These are phyloP conservation scores for Choiromyces venosus DNA, from an alignment of 495 filamentous ascomycete species.

Conservation along the genomic window DNA sequence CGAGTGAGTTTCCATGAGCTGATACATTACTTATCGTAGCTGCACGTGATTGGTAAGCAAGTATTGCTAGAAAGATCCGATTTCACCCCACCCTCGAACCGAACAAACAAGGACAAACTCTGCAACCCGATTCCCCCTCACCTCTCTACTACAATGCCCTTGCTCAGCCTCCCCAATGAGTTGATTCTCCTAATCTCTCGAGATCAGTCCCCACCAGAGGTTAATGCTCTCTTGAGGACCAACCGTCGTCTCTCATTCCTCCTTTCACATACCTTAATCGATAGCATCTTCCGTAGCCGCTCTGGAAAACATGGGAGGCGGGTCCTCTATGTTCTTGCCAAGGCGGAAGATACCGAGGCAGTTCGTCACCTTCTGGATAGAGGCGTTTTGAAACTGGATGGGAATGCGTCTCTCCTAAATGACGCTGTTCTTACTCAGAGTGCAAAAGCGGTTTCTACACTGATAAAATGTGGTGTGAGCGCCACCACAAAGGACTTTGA, in stretches of 20 bases:
- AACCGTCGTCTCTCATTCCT: background rate
- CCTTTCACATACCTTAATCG: background rate
- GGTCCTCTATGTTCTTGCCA: background rate
- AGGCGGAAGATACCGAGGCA: background rate
- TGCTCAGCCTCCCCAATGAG: background rate
- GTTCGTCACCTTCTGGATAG: background rate
- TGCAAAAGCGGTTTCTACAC: background rate
- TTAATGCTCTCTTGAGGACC: background rate
- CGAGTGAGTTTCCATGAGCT: background rate
- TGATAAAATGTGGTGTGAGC: background rate
- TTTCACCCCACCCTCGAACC: too few relatives aligned
- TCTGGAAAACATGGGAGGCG: background rate
- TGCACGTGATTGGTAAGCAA: background rate
- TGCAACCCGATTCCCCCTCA: background rate
- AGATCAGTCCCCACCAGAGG: background rate
- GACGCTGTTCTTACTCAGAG: background rate
- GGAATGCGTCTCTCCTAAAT: background rate
- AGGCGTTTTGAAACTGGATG: background rate
- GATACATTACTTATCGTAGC: background rate
- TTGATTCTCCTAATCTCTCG: background rate
- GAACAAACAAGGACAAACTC: background rate
- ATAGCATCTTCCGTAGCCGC: background rate
- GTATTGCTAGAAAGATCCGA: background rate
- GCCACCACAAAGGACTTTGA: background rate
- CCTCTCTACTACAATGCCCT: background rate